Evolutionary conservation across 164 flowering plant species (phyloP).

Genomic region (Cinnamomum micranthum): DNA sequence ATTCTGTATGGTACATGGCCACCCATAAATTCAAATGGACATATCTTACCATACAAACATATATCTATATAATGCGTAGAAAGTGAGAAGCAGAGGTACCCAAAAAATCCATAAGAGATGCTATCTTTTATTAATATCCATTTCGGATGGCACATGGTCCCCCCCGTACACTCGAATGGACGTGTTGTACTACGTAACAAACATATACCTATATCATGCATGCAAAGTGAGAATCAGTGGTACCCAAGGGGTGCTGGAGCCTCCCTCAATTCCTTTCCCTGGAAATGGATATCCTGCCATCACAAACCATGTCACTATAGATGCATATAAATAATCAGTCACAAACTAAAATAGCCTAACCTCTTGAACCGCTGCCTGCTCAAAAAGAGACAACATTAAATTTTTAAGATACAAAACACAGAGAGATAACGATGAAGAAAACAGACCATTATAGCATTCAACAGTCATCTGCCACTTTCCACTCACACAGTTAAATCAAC

Average conservation of each 20-base stretch:
- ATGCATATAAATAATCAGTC: neutral
- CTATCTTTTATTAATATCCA: too few relatives aligned
- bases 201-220: too few relatives aligned
- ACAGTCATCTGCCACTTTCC: too few relatives aligned
- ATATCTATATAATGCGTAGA: neutral
- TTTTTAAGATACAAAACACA: too few relatives aligned
- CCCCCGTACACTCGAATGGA: too few relatives aligned
- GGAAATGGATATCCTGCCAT: slow-evolving; percentile 77
- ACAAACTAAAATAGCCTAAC: neutral
- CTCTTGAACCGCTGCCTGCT: neutral
- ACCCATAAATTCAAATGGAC: too few relatives aligned
- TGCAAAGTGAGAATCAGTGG: slow-evolving; percentile 28
- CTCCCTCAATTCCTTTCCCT: slow-evolving; percentile 71
- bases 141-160: too few relatives aligned
- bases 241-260: slow-evolving; percentile 87
- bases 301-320: neutral
- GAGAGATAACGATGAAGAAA: neutral
- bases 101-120: too few relatives aligned
- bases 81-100: neutral
- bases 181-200: too few relatives aligned
- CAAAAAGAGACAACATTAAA: neutral
- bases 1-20: too few relatives aligned
- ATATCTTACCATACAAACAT: too few relatives aligned
- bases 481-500: too few relatives aligned
- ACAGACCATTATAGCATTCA: neutral